Evolutionary conservation across 2,329 filamentous ascomycete genomes (phyloP), one percentile per base, ranked within the genome.

Genomic region (Verticillium isaacii): DNA sequence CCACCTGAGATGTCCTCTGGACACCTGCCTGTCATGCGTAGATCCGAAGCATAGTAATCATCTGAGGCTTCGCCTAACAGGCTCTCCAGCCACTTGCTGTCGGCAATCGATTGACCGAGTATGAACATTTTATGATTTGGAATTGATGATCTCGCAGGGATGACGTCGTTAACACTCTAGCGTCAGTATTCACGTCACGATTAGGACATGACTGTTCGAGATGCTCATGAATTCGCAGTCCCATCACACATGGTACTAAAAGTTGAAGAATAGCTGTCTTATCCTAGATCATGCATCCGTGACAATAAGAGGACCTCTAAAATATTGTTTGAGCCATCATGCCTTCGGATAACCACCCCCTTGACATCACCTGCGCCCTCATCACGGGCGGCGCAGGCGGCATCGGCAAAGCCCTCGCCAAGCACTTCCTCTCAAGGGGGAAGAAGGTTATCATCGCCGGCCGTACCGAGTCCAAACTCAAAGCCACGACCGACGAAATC

Each of bases 391-490:
- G 82, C 19, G 81, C 73, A 0, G 81, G 81, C 19, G 83, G 82
- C 37, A 82, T 85, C 25, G 81, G 82, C 59, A 76, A 76, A 61
- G 80, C 77, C 1, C 71, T 85, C 19, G 75, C 80, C 0, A 68
- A 80, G 56, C 78, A 80, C 62, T 73, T 84, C 58, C 73, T 82
- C 59, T 75, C 74, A 0, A 70, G 74, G 60, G 76, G 76, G 58
- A 83, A 83, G 63, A 80, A 79, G 58, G 78, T 85, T 57, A 75
- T 86, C 61, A 79, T 85, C 60, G 79, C 74, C 32, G 81, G 83
- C 2, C 79, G 83, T 11, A 87, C 83, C 3, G 82, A 86, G 66
- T 78, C 79, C 1, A 86, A 80, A 2, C 76, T 87, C 1, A 70
- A 78, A 59, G 64, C 70, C 1, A 76, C 82, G 0, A 72, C 77